Evolutionary conservation across 257 asterid genomes (phyloP).

Genomic region (Forsythia viridissima): DNA sequence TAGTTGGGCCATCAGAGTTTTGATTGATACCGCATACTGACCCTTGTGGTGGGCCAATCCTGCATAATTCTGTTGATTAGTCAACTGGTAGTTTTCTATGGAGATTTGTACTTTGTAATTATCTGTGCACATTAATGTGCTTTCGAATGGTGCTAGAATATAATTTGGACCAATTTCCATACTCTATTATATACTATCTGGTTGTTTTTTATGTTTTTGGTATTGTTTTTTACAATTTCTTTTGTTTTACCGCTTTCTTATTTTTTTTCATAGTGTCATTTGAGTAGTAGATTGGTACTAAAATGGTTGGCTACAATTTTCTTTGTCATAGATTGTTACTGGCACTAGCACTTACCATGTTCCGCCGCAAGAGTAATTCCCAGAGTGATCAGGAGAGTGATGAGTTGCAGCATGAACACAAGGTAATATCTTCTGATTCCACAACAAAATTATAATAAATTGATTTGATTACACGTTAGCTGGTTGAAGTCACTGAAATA

Average conservation of each 20-base stretch:
- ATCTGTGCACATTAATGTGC: background rate
- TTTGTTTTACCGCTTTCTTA: slow-evolving; percentile 5
- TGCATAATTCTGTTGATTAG: background rate
- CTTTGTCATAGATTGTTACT: slow-evolving; percentile 13
- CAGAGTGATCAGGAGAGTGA: slow-evolving; percentile 47
- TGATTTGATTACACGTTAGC: background rate
- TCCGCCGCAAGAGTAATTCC: slow-evolving; percentile 60
- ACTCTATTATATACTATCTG: background rate
- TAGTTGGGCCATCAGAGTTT: background rate
- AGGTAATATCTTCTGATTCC: slow-evolving; percentile 45
- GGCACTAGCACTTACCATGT: slow-evolving; percentile 45
- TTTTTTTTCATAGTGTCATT: background rate
- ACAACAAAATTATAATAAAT: background rate
- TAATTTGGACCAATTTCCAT: background rate
- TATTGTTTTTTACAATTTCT: background rate
- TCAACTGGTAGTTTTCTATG: background rate
- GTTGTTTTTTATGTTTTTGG: slow-evolving; percentile 2
- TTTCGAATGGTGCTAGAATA: background rate
- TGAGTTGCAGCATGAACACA: slow-evolving; percentile 56
- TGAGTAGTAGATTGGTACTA: background rate
- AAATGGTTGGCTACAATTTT: background rate
- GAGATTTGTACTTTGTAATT: background rate
- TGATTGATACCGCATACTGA: background rate
- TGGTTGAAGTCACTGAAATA: slow-evolving; percentile 8
- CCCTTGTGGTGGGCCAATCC: background rate